Evolutionary conservation across 169 alveolate genomes (phyloP), one percentile per base, ranked within the genome.

Genomic region (Plasmodium yoelii): DNA sequence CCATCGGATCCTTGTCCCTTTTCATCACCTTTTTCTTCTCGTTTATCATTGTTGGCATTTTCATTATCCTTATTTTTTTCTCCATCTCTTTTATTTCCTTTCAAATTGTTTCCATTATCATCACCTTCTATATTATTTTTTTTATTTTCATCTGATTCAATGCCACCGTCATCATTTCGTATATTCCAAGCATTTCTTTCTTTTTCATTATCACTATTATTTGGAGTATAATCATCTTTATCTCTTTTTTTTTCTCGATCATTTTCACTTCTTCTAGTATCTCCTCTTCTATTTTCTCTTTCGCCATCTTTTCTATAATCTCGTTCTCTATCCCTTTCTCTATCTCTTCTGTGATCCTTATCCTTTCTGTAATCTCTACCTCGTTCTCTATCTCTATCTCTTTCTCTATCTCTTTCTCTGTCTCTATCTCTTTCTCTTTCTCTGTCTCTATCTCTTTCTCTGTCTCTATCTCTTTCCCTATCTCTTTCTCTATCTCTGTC

Each of bases 351-450:
- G 26, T 75, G 10, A 65, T 60, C 57, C 87, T 55, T 53, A 74
- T 88, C 67, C 73, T 87, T 10, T 64, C 82, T 80, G 61, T 93
- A 49, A 63, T 56, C 80, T 90, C 92, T 75, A 68, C 87, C 42
- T 63, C 80, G 1, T 86, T 84, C 80, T 93, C 94, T 69, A 69
- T 93, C 74, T 87, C 93, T 39, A 67, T 93, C 63, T 57, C 84
- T 65, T 42, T 93, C 84, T 22, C 87, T 53, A 55, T 82, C 90
- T 70, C 92, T 53, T 44, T 88, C 68, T 28, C 28, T 49, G 0
- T 70, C 84, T 71, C 86, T 71, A 53, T 55, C 68, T 34, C 51
- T 71, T 24, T 22, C 26, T 9, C 42, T 18, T 2, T 63, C 68
- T 22, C 77, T 46, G 0, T 64, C 89, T 64, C 77, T 34, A 0